Evolutionary conservation across 2,329 filamentous ascomycete genomes (phyloP).

Genomic region (Allantophomopsis lycopodina): DNA sequence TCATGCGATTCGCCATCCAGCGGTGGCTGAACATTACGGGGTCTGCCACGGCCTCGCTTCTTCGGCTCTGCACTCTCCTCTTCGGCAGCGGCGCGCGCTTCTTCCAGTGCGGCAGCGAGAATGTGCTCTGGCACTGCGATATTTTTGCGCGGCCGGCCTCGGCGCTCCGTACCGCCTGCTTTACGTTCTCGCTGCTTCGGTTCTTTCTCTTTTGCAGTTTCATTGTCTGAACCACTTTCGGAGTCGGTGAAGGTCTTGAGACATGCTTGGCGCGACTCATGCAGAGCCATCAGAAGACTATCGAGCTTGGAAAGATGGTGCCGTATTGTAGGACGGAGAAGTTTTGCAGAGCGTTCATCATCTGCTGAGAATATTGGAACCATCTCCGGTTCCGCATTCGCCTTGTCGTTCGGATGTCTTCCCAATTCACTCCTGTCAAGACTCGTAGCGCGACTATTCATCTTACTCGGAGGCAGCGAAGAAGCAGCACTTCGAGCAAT

Average conservation of each 20-base stretch:
- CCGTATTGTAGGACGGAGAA: constrained; percentile 56
- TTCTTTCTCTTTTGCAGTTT: neutral
- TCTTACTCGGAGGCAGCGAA: too few relatives aligned
- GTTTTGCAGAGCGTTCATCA: constrained; percentile 49
- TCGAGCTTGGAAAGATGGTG: constrained; percentile 61
- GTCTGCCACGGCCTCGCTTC: neutral
- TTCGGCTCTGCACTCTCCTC: too few relatives aligned
- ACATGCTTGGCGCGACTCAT: constrained; percentile 47
- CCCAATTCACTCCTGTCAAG: constrained; percentile 13
- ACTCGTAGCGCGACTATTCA: too few relatives aligned
- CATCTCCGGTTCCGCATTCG: too few relatives aligned
- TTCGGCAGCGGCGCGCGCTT: too few relatives aligned
- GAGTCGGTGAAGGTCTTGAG: constrained; percentile 5
- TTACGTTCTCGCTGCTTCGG: neutral
- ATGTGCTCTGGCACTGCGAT: neutral
- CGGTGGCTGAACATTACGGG: constrained; percentile 20
- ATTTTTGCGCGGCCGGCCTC: too few relatives aligned
- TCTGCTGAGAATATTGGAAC: constrained; percentile 49
- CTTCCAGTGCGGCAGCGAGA: too few relatives aligned
- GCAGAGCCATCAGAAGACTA: constrained; percentile 52
- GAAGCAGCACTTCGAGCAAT: too few relatives aligned
- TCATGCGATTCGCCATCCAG: constrained; percentile 29
- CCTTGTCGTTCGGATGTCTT: too few relatives aligned
- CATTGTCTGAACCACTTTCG: neutral
- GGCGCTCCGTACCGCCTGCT: too few relatives aligned